A percentile compares a stretch with the other conserved stretches of the same genome.
Conservation (phyloP, 805 yeast genomes). For the Saturnispora ahearnii region DNA sequence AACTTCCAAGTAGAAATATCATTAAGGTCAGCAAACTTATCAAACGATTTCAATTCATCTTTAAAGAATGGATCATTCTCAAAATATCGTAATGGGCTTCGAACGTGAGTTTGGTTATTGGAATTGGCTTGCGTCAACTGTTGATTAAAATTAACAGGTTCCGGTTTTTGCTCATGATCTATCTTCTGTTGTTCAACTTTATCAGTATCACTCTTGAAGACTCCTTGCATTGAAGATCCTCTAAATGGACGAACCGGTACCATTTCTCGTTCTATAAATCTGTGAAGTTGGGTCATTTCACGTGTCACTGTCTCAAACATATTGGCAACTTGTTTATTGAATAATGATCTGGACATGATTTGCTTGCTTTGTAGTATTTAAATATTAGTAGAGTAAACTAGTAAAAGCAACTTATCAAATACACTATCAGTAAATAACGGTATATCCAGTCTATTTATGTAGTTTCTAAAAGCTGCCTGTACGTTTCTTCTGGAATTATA, state of each 20-base stretch:
- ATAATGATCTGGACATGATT: conserved; percentile 3
- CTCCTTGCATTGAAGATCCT: not conserved
- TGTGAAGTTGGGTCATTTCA: conserved; percentile 33
- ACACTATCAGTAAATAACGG: no score
- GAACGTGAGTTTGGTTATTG: not conserved
- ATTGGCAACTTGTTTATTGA: conserved; percentile 33
- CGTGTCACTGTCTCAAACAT: conserved; percentile 36
- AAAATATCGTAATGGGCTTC: conserved; percentile 16
- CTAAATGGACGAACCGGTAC: not conserved
- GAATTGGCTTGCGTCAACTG: not conserved
- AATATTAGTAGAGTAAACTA: no score
- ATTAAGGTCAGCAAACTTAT: conserved; percentile 11
- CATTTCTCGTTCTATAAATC: conserved; percentile 17
- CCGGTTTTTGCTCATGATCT: not conserved
- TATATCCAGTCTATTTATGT: no score
- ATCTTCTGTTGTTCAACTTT: not conserved
- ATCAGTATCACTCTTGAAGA: not conserved
- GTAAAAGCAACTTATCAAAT: no score
- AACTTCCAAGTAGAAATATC: not conserved
- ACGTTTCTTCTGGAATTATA: no score
- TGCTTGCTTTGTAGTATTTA: no score
- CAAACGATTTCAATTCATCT: conserved; percentile 30
- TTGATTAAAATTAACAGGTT: not conserved
- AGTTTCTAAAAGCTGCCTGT: no score
- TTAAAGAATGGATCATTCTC: conserved; percentile 16